Percentiles rank a stretch among this genome's conserved stretches.
These are phyloP conservation scores for Leccinum boreale DNA, from an alignment of 768 basidiomycete species.

Conservation along the genomic window DNA sequence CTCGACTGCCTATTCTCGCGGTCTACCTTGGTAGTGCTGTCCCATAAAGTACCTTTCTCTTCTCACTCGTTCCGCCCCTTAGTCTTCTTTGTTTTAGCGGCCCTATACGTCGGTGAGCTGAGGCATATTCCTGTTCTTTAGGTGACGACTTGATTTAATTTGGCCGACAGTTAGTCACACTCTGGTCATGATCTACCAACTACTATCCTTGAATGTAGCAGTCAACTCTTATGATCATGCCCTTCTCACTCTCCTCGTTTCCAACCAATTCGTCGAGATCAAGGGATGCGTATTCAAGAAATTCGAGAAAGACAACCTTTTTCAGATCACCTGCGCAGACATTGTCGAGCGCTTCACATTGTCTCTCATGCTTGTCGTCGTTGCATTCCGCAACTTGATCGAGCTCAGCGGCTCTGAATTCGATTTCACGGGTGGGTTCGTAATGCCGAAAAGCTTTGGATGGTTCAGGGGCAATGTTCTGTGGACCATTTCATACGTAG, in stretches of 20 bases:
- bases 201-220: slow-evolving; percentile 93
- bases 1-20: slow-evolving; percentile 94
- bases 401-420: slow-evolving; percentile 91
- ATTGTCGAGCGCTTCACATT: slow-evolving; percentile 97
- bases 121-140: not conserved
- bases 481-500: slow-evolving; percentile 88
- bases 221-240: slow-evolving; percentile 98
- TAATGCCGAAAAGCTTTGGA: slow-evolving; percentile 79
- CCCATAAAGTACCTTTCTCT: slow-evolving; percentile 57
- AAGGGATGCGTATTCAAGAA: slow-evolving; percentile 99
- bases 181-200: slow-evolving; percentile 93
- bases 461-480: slow-evolving; percentile 77
- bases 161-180: slow-evolving; percentile 69
- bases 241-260: slow-evolving; percentile 87
- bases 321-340: slow-evolving; percentile 98
- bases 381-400: slow-evolving; percentile 92
- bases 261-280: slow-evolving; percentile 99
- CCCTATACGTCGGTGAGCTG: slow-evolving; percentile 74
- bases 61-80: slow-evolving; percentile 73
- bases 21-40: slow-evolving; percentile 77
- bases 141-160: not conserved
- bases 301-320: slow-evolving; percentile 97
- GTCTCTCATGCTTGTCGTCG: slow-evolving; percentile 83
- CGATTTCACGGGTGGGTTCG: slow-evolving; percentile 65
- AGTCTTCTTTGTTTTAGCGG: slow-evolving; percentile 78